These are phyloP conservation scores for Pythium pyrilobum DNA, from an alignment of 352 stramenopile species.

Conservation along the genomic window DNA sequence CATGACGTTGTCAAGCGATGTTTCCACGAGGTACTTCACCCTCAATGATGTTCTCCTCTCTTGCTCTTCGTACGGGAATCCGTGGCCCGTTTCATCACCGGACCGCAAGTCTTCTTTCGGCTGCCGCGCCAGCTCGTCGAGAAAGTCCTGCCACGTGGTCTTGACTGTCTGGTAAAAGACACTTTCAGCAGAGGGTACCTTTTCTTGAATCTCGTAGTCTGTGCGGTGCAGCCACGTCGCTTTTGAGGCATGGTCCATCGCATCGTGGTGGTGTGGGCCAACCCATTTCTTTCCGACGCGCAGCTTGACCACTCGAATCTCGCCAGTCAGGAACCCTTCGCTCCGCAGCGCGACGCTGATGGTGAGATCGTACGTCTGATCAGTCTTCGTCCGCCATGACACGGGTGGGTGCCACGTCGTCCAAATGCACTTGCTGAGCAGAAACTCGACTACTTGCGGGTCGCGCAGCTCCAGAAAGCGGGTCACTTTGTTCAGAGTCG, in stretches of 20 bases:
- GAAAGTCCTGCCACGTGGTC: slow-evolving; percentile 46
- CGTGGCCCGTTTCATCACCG: slow-evolving; percentile 18
- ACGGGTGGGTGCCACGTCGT: slow-evolving; percentile 51
- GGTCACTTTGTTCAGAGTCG: slow-evolving; percentile 18
- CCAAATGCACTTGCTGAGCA: slow-evolving; percentile 23
- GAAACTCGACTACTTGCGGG: slow-evolving; percentile 20
- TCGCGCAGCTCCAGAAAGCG: slow-evolving; percentile 20
- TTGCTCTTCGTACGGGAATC: slow-evolving; percentile 47
- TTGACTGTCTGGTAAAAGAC: slow-evolving; percentile 55
- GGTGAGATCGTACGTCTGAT: slow-evolving; percentile 59
- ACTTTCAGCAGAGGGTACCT: slow-evolving; percentile 29
- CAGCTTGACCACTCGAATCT: slow-evolving; percentile 45
- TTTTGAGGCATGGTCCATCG: slow-evolving; percentile 24
- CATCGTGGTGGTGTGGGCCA: slow-evolving; percentile 53
- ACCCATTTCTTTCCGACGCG: slow-evolving; percentile 63
- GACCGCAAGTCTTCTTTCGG: slow-evolving; percentile 37
- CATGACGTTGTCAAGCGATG: slow-evolving; percentile 45
- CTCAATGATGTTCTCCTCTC: slow-evolving; percentile 48
- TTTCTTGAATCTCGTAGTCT: slow-evolving; percentile 49
- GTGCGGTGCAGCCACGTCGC: slow-evolving; percentile 58
- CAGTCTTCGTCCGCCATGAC: slow-evolving; percentile 59
- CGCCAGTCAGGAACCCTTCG: slow-evolving; percentile 48
- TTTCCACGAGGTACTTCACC: slow-evolving; percentile 59
- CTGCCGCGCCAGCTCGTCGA: slow-evolving; percentile 41
- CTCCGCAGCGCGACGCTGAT: slow-evolving; percentile 34